Evolutionary conservation across 1,284 basidiomycete genomes (phyloP).

Genomic region (Kalmanozyma brasiliensis): DNA sequence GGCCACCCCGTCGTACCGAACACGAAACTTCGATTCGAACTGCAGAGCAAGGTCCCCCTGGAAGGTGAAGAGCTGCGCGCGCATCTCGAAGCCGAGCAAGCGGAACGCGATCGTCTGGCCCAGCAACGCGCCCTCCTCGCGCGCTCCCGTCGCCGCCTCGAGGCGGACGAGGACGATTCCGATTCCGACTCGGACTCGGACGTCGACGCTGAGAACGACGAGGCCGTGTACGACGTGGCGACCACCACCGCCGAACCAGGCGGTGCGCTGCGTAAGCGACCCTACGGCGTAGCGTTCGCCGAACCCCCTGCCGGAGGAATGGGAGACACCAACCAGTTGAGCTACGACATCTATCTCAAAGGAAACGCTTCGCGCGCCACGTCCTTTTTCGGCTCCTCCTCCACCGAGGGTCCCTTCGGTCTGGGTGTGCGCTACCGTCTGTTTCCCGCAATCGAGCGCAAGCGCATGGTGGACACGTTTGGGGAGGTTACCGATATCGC

Average conservation of each 20-base stretch:
- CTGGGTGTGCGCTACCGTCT: constrained; percentile 85
- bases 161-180: constrained; percentile 74
- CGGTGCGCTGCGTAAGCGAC: constrained; percentile 23
- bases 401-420: constrained; percentile 69
- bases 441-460: constrained; percentile 96
- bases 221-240: constrained; percentile 66
- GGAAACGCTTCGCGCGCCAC: constrained; percentile 84
- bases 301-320: constrained; percentile 69
- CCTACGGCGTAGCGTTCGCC: constrained; percentile 28
- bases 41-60: constrained; percentile 81
- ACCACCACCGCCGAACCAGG: constrained; percentile 7
- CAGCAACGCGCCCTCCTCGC: constrained; percentile 82
- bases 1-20: constrained; percentile 75
- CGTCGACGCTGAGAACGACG: constrained; percentile 75
- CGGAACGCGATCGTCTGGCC: constrained; percentile 84
- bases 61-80: constrained; percentile 79
- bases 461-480: constrained; percentile 89
- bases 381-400: constrained; percentile 78
- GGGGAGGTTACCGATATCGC: constrained; percentile 87
- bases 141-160: constrained; percentile 86
- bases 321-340: constrained; percentile 76
- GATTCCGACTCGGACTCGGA: constrained; percentile 71
- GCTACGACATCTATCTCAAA: constrained; percentile 95
- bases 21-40: constrained; percentile 70
- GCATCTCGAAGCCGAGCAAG: constrained; percentile 80